These are phyloP conservation scores for Ascochyta pisi DNA, from an alignment of 2,329 filamentous ascomycete genomes.

Conservation along the genomic window DNA sequence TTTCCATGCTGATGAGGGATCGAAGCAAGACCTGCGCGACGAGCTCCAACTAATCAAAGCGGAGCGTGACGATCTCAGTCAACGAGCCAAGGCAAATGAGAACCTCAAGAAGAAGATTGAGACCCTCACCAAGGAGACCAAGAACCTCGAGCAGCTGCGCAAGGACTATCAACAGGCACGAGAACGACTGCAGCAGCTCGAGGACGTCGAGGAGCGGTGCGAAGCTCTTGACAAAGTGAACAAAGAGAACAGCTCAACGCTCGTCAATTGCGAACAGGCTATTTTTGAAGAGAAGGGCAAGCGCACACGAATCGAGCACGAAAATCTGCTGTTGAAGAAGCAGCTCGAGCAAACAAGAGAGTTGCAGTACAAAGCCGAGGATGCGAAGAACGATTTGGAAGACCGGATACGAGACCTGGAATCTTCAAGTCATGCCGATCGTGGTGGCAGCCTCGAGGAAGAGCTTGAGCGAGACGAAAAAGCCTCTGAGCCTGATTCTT, in stretches of 20 bases:
- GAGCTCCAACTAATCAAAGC: slow-evolving; percentile 57
- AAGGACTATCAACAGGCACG: slow-evolving; percentile 55
- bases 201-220: slow-evolving; percentile 54
- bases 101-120: slow-evolving; percentile 63
- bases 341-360: slow-evolving; percentile 57
- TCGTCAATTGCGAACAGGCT: slow-evolving; percentile 59
- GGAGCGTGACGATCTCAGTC: slow-evolving; percentile 57
- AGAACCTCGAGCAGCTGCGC: slow-evolving; percentile 51
- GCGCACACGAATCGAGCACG: slow-evolving; percentile 56
- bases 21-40: slow-evolving; percentile 58
- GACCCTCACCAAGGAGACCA: slow-evolving; percentile 56
- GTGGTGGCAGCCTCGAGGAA: slow-evolving; percentile 49
- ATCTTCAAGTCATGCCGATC: slow-evolving; percentile 36
- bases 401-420: slow-evolving; percentile 53
- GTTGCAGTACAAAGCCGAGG: slow-evolving; percentile 56
- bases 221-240: slow-evolving; percentile 57
- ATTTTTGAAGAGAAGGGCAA: slow-evolving; percentile 60
- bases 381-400: slow-evolving; percentile 56
- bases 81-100: slow-evolving; percentile 59
- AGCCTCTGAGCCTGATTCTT: slow-evolving; percentile 30
- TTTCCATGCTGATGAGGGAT: slow-evolving; percentile 50
- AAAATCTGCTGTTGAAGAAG: slow-evolving; percentile 55
- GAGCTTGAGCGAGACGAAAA: slow-evolving; percentile 48
- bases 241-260: slow-evolving; percentile 58
- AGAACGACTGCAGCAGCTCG: slow-evolving; percentile 55